Conservation (phyloP, 1,284 basidiomycete species). For the Tilletia caries region DNA sequence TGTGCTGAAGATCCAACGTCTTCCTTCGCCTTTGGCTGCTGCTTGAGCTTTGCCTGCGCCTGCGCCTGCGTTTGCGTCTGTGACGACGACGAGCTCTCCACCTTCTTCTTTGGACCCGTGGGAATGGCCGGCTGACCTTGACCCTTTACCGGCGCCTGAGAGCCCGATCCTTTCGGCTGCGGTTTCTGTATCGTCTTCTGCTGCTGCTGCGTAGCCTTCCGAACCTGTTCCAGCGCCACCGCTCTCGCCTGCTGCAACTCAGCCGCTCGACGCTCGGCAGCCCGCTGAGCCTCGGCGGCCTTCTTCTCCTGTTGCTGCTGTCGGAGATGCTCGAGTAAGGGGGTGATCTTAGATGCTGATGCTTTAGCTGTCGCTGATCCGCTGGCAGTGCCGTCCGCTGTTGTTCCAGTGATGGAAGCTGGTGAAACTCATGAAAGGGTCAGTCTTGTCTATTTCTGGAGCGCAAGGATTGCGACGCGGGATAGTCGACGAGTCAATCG, state of each 20-base stretch:
- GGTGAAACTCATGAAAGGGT: background rate
- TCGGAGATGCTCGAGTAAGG: slow-evolving; percentile 41
- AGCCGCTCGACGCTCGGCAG: background rate
- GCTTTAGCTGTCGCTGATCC: too few relatives aligned
- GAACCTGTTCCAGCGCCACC: background rate
- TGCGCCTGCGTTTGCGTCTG: background rate
- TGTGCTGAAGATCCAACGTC: too few relatives aligned
- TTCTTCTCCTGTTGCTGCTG: slow-evolving; percentile 20
- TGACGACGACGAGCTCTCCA: background rate
- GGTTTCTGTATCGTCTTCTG: background rate
- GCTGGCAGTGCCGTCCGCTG: slow-evolving; percentile 20
- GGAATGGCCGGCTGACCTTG: background rate
- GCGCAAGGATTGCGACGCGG: background rate
- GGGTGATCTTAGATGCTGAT: slow-evolving; percentile 25
- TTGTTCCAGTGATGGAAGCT: background rate
- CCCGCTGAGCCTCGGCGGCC: background rate
- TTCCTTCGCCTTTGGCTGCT: too few relatives aligned
- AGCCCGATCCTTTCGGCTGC: background rate
- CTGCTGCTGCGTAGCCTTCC: background rate
- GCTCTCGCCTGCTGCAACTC: background rate
- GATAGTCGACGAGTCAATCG: too few relatives aligned
- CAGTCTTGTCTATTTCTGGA: background rate
- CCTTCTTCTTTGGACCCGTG: background rate
- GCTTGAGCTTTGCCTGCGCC: background rate
- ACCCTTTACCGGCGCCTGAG: background rate